Percentiles rank a stretch among this genome's conserved stretches.
Conservation (phyloP, 73 alveolate genomes). For the Urostyla sp. region DNA sequence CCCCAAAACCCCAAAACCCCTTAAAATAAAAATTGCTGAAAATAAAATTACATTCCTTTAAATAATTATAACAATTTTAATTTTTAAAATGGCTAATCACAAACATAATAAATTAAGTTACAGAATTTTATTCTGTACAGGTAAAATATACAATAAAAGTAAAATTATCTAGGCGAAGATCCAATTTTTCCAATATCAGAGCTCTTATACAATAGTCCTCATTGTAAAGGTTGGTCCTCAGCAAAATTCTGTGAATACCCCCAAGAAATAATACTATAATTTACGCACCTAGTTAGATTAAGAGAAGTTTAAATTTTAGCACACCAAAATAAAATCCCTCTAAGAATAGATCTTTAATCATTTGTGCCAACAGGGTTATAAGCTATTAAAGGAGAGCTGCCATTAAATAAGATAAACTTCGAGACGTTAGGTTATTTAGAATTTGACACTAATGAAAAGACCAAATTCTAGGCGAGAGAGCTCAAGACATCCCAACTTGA, state of each 20-base stretch:
- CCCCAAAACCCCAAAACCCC: background rate
- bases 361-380: conserved; percentile 79
- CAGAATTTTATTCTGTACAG: conserved; percentile 64
- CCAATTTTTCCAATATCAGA: conserved; percentile 82
- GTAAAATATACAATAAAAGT: background rate
- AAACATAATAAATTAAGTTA: conserved; percentile 67
- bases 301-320: conserved; percentile 77
- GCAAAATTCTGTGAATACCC: conserved; percentile 89
- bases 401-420: conserved; percentile 71
- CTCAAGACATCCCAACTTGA: conserved; percentile 76
- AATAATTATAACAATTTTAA: background rate
- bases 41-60: no score
- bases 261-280: conserved; percentile 83
- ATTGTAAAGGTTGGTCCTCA: conserved; percentile 85
- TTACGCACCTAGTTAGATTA: conserved; percentile 77
- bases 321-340: conserved; percentile 86
- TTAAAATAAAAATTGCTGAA: no score
- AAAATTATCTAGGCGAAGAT: conserved; percentile 82
- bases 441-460: conserved; percentile 74
- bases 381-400: conserved; percentile 66
- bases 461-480: conserved; percentile 79
- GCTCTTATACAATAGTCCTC: conserved; percentile 65
- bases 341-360: conserved; percentile 73
- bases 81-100: conserved; percentile 24
- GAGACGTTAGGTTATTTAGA: conserved; percentile 82